These are phyloP conservation scores for Suillus sp. DNA, from an alignment of 768 basidiomycete genomes.

Conservation along the genomic window DNA sequence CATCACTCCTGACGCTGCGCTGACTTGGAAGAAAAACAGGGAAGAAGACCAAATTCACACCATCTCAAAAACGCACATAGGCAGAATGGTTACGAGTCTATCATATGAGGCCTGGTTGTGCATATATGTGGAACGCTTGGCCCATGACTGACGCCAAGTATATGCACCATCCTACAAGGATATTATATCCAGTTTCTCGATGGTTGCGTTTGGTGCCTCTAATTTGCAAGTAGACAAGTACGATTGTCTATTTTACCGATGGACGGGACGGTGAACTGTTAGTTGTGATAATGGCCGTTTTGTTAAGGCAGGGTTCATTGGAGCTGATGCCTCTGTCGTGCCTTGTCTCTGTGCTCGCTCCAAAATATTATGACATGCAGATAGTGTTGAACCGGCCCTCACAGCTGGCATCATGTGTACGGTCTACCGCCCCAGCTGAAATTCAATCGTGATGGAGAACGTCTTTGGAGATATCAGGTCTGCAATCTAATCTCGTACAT, in stretches of 20 bases:
- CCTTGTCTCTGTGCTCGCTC: too few species aligned
- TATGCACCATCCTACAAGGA: background rate
- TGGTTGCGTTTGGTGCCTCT: background rate
- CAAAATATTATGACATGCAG: too few species aligned
- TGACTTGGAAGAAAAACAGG: too few species aligned
- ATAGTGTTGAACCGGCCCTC: background rate
- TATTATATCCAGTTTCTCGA: background rate
- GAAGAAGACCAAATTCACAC: too few species aligned
- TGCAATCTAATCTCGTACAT: background rate
- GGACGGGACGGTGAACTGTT: background rate
- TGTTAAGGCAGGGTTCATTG: background rate
- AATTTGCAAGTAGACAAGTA: background rate
- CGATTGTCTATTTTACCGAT: background rate
- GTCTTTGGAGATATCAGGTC: background rate
- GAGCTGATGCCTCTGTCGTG: background rate
- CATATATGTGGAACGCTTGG: too few species aligned
- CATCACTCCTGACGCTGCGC: too few species aligned
- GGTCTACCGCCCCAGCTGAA: background rate
- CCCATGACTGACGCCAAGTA: too few species aligned
- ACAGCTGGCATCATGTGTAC: background rate
- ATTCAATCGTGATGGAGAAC: background rate
- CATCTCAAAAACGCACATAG: too few species aligned
- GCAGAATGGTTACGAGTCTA: too few species aligned
- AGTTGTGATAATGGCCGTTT: background rate
- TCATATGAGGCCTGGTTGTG: too few species aligned